Evolutionary conservation across 2,329 filamentous ascomycete genomes (phyloP), one percentile per base, ranked within the genome.

Genomic region (Diaporthe amygdali): DNA sequence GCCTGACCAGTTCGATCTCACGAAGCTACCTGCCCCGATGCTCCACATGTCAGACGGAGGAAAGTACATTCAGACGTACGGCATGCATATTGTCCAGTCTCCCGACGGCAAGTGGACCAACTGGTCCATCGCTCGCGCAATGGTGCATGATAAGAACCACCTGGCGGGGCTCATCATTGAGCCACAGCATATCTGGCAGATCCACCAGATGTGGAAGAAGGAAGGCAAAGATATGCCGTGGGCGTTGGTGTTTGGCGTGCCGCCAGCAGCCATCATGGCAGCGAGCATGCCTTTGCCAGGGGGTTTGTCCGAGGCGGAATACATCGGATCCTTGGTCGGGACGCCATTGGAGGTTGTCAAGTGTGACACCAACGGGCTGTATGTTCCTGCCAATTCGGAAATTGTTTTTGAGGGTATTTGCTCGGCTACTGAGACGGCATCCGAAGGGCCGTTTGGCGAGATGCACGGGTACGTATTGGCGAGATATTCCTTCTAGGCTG

Each of bases 401-500:
- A 88, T 88, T 63, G 82, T 88, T 0, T 76, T 88, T 2, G 86
- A 88, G 69, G 86, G 87, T 3, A 83, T 81, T 0, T 72, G 85
- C 17, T 88, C 85, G 0, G 77, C 83, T 6, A 81, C 81, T 0
- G 82, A 87, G 54, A 83, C 74, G 0, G 83, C 71, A 0, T 75
- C 75, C 0, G 86, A 88, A 68, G 87, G 86, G 0, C 86, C 86
- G 0, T 88, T 88, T 76, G 86, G 84, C 0, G 87, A 86, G 67
- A 82, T 82, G 77, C 81, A 83, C 22, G 84, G 83, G 7, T 68
- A 15, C 10, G 56, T 46, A 0, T 63, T 63, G 56, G 12, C 25
- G 39, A 47, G 20, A n/a, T 55, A 25, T 55, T 6, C 12, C 8
- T 22, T 9, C 27, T n/a, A 0, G 9, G 17, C 25, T 22, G 41